Conservation (phyloP, 139 green algal genomes). For the Chlamydomonas applanata region DNA sequence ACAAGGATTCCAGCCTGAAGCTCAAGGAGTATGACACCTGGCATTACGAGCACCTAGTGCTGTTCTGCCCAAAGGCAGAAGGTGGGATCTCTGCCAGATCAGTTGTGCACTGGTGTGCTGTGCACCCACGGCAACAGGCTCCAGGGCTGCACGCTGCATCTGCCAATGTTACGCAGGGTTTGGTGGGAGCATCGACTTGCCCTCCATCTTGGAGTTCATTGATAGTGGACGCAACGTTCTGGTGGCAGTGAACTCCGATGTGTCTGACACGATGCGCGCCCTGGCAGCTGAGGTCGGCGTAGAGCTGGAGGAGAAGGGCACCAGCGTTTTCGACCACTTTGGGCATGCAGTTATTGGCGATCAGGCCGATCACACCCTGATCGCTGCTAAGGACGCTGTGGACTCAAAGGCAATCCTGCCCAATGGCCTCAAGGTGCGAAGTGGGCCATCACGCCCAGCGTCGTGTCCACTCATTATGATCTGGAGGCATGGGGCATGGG, state of each 20-base stretch:
- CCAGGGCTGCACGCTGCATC: neutral
- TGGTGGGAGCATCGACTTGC: constrained; percentile 60
- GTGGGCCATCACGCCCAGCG: too few relatives aligned
- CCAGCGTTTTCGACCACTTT: constrained; percentile 50
- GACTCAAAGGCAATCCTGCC: neutral
- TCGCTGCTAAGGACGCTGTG: constrained; percentile 15
- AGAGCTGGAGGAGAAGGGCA: constrained; percentile 70
- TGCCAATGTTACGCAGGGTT: constrained; percentile 45
- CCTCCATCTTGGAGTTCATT: constrained; percentile 80
- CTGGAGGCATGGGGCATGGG: too few relatives aligned
- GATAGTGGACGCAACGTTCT: constrained; percentile 80
- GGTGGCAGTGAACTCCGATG: constrained; percentile 55
- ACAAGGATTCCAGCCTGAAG: constrained; percentile 50
- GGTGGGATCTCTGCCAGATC: constrained; percentile 4
- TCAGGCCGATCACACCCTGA: constrained; percentile 33
- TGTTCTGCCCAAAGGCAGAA: constrained; percentile 68
- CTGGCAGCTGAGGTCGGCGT: constrained; percentile 69
- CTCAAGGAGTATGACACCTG: constrained; percentile 77
- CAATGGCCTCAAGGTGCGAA: too few relatives aligned
- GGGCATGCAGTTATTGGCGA: constrained; percentile 19
- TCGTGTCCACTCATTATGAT: too few relatives aligned
- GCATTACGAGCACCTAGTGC: constrained; percentile 79
- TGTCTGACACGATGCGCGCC: constrained; percentile 48
- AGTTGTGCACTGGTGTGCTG: too few relatives aligned
- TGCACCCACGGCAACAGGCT: neutral